A percentile compares a stretch with the other conserved stretches of the same genome.
phyloP scores from a whole-genome alignment of 2,329 filamentous ascomycete genomes.

The Colletotrichum echinochloae region DNA sequence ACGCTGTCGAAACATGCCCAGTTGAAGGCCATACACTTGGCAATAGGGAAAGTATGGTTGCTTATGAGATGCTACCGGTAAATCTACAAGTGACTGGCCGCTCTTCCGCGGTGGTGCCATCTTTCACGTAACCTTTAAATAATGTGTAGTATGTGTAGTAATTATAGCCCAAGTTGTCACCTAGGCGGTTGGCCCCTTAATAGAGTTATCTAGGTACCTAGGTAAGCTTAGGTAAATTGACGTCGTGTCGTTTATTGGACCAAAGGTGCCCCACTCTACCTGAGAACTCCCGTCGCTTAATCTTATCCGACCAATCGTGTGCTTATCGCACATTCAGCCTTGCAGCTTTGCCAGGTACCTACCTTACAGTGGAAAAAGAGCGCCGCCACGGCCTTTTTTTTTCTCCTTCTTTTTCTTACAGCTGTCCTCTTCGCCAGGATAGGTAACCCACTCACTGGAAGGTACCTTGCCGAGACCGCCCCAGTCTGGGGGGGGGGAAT shows the following conservation, averaged over 20 bases:
- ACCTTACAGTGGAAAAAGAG: background rate
- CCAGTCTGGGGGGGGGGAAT: conserved; percentile 30
- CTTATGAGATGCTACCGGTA: background rate
- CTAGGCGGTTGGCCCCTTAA: conserved; percentile 24
- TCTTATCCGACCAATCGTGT: conserved; percentile 36
- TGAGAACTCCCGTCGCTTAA: conserved; percentile 27
- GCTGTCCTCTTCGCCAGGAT: conserved; percentile 40
- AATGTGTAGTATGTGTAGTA: conserved; percentile 9
- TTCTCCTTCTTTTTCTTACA: conserved; percentile 30
- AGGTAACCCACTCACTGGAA: conserved; percentile 30
- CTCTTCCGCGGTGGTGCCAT: conserved; percentile 19
- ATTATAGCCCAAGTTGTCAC: background rate
- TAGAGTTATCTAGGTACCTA: no score
- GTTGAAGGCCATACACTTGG: background rate
- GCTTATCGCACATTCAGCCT: conserved; percentile 35
- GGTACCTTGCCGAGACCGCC: conserved; percentile 26
- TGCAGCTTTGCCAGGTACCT: conserved; percentile 16
- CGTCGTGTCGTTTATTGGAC: background rate
- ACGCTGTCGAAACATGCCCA: background rate
- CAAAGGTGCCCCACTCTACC: background rate
- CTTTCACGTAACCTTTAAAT: conserved; percentile 36
- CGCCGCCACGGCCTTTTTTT: conserved; percentile 31
- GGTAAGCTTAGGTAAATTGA: conserved; percentile 26
- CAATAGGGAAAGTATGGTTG: background rate
- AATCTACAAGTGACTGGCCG: conserved; percentile 9